Evolutionary conservation across 306 rosid genomes (phyloP).

Genomic region (Fragaria nilgerrensis): DNA sequence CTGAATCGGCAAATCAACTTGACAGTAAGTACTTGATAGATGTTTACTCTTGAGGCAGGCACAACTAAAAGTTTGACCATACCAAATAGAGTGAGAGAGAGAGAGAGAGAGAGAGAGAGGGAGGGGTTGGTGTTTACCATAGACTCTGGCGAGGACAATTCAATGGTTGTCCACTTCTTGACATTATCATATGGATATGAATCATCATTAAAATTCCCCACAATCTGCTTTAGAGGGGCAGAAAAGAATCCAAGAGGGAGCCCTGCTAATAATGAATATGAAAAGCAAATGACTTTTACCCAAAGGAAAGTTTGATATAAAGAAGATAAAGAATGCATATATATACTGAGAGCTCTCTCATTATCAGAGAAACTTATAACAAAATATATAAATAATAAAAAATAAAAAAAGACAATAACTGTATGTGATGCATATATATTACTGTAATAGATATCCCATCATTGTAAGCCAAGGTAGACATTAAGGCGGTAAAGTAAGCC

Average conservation of each 20-base stretch:
- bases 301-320: not conserved
- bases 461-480: not conserved
- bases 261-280: slow-evolving; percentile 47
- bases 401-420: not conserved
- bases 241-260: slow-evolving; percentile 77
- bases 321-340: not conserved
- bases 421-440: not conserved
- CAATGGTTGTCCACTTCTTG: slow-evolving; percentile 54
- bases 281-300: slow-evolving; percentile 10
- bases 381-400: not conserved
- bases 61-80: not conserved
- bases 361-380: not conserved
- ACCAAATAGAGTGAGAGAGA: slow-evolving; percentile 3
- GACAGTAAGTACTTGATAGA: not conserved
- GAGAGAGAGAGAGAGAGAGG: no score
- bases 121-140: slow-evolving; percentile 23
- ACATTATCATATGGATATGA: slow-evolving; percentile 35
- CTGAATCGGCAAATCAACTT: slow-evolving; percentile 29
- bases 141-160: slow-evolving; percentile 51
- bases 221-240: slow-evolving; percentile 65
- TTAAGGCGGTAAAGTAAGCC: not conserved
- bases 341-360: not conserved
- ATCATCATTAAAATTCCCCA: slow-evolving; percentile 44
- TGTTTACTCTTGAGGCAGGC: slow-evolving; percentile 9
- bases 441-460: not conserved